phyloP scores from a whole-genome alignment of 495 filamentous ascomycete genomes.

The Penicillium arizonense region DNA sequence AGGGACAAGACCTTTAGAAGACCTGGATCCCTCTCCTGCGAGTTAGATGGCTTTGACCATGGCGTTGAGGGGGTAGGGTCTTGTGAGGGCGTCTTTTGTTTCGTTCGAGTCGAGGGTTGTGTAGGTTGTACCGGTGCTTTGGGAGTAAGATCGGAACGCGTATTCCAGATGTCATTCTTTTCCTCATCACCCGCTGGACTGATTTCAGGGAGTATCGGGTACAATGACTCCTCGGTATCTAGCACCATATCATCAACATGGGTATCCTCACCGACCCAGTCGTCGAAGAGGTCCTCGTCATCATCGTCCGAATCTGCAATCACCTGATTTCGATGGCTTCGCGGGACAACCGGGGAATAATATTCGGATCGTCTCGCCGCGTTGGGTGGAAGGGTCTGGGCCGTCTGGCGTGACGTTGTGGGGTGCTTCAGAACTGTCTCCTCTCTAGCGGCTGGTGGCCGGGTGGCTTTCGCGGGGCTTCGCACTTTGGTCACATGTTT shows the following conservation, averaged over 20 bases:
- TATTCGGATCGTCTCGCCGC: slow-evolving; percentile 2
- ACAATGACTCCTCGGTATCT: slow-evolving; percentile 22
- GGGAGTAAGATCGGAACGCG: slow-evolving; percentile 5
- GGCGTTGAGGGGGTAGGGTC: slow-evolving; percentile 5
- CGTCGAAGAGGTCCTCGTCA: slow-evolving; percentile 32
- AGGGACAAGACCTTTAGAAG: slow-evolving; percentile 32
- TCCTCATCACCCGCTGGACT: slow-evolving; percentile 13
- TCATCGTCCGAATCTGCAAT: slow-evolving; percentile 52
- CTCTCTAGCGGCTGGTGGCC: background rate
- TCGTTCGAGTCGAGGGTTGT: slow-evolving; percentile 7
- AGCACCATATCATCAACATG: slow-evolving; percentile 25
- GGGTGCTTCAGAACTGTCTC: background rate
- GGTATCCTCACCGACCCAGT: slow-evolving; percentile 22
- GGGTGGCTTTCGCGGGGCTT: slow-evolving; percentile 14
- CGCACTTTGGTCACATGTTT: slow-evolving; percentile 26
- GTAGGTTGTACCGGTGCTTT: slow-evolving; percentile 1
- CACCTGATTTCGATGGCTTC: slow-evolving; percentile 15
- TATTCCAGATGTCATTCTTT: background rate
- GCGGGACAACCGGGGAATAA: slow-evolving; percentile 3
- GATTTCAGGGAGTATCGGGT: slow-evolving; percentile 30
- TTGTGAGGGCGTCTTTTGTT: slow-evolving; percentile 3
- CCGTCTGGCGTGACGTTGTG: background rate
- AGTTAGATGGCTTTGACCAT: slow-evolving; percentile 20
- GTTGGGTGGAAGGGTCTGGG: background rate
- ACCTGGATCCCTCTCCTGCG: slow-evolving; percentile 22